These are phyloP conservation scores for Clarireedia paspali DNA, from an alignment of 2,329 filamentous ascomycete genomes.

Conservation along the genomic window DNA sequence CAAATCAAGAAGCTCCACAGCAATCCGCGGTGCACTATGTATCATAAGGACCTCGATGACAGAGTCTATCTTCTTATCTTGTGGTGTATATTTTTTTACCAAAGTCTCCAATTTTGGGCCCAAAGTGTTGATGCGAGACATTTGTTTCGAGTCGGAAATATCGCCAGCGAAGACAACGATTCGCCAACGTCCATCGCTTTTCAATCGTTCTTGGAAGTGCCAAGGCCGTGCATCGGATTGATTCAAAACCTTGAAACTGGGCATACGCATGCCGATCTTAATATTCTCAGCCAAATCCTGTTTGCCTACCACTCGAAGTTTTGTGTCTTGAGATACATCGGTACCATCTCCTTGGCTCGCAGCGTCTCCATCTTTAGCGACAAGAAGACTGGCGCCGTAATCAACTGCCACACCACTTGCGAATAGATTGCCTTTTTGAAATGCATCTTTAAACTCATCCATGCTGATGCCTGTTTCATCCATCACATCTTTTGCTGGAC, in stretches of 20 bases:
- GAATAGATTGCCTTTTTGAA: constrained; percentile 53
- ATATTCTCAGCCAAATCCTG: constrained; percentile 22
- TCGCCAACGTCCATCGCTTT: constrained; percentile 50
- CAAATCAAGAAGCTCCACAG: constrained; percentile 44
- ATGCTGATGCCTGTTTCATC: constrained; percentile 48
- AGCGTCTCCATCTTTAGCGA: constrained; percentile 43
- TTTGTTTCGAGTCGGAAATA: constrained; percentile 37
- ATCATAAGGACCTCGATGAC: constrained; percentile 55
- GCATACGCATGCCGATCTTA: constrained; percentile 47
- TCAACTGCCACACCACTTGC: constrained; percentile 50
- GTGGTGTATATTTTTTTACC: constrained; percentile 37
- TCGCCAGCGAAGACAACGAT: constrained; percentile 56
- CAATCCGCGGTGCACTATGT: constrained; percentile 44
- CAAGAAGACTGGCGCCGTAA: constrained; percentile 48
- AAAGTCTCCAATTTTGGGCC: constrained; percentile 39
- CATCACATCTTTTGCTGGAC: constrained; percentile 38
- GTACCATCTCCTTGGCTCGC: constrained; percentile 40
- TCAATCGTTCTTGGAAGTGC: constrained; percentile 50
- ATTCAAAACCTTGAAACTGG: constrained; percentile 50
- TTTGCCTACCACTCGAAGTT: constrained; percentile 43
- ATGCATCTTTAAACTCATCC: constrained; percentile 54
- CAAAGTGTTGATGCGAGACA: constrained; percentile 38
- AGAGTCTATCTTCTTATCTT: constrained; percentile 33
- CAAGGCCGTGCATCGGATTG: constrained; percentile 46
- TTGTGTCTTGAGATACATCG: constrained; percentile 39